A percentile compares a stretch with the other conserved stretches of the same genome.
Evolutionary conservation across 1,139 yeast genomes (phyloP).

Genomic region (Saccharomyces hybrid): DNA sequence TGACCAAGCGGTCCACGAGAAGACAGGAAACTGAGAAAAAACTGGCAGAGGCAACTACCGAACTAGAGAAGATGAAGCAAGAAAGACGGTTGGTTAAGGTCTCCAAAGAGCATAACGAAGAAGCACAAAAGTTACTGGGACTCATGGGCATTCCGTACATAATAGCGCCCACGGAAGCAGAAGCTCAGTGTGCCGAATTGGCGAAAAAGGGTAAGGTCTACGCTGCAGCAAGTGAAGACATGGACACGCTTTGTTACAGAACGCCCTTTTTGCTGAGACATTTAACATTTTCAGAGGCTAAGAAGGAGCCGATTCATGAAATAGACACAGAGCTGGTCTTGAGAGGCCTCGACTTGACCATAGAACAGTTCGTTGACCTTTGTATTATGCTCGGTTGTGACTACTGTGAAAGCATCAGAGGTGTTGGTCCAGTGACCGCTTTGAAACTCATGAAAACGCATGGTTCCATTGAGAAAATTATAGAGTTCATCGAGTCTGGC

Average conservation of each 20-base stretch:
- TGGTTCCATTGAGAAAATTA: constrained; percentile 67
- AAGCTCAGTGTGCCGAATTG: constrained; percentile 93
- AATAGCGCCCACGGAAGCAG: constrained; percentile 96
- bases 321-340: constrained; percentile 61
- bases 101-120: constrained; percentile 84
- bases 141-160: constrained; percentile 94
- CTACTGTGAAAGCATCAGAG: constrained; percentile 89
- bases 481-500: constrained; percentile 55
- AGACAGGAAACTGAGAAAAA: constrained; percentile 76
- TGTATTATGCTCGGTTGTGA: constrained; percentile 95
- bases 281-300: constrained; percentile 86
- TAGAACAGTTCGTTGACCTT: constrained; percentile 73
- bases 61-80: constrained; percentile 68
- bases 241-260: constrained; percentile 92
- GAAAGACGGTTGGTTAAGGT: constrained; percentile 88
- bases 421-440: constrained; percentile 95
- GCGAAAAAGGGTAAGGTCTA: constrained; percentile 84
- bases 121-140: constrained; percentile 69
- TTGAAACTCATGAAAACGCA: constrained; percentile 80
- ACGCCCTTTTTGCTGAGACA: constrained; percentile 81
- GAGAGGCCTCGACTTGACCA: constrained; percentile 65
- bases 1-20: constrained; percentile 72
- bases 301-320: constrained; percentile 88
- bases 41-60: constrained; percentile 39
- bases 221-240: constrained; percentile 98